A percentile compares a stretch with the other conserved stretches of the same genome.
Conservation (phyloP, 2,329 filamentous ascomycete genomes). For the Scytalidium sp. region DNA sequence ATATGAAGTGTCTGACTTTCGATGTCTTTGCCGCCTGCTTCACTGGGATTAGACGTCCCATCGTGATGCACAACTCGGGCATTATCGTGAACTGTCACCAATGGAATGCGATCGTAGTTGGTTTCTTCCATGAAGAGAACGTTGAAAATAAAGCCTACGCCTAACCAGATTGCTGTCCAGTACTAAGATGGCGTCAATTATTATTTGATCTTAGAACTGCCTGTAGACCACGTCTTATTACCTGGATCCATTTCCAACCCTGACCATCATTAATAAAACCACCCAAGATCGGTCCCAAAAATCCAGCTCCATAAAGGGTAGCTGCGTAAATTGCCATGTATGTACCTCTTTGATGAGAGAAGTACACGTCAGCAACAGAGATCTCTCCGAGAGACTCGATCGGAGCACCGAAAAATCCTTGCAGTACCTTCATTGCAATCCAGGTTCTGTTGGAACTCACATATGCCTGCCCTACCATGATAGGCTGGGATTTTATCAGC, state of each 20-base stretch:
- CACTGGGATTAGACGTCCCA: not conserved
- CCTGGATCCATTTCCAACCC: slow-evolving; percentile 44
- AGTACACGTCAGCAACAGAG: slow-evolving; percentile 33
- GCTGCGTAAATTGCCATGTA: slow-evolving; percentile 41
- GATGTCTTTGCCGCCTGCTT: not conserved
- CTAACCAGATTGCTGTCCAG: slow-evolving; percentile 49
- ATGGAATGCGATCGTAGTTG: slow-evolving; percentile 26
- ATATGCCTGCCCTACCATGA: not conserved
- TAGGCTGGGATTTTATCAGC: not conserved
- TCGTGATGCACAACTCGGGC: not conserved
- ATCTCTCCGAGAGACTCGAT: slow-evolving; percentile 27
- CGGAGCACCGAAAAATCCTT: slow-evolving; percentile 22
- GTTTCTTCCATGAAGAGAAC: slow-evolving; percentile 61
- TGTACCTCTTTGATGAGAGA: slow-evolving; percentile 38
- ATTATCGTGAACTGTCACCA: not conserved
- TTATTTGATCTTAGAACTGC: too few relatives aligned
- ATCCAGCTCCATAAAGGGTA: slow-evolving; percentile 38
- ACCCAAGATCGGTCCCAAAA: slow-evolving; percentile 38
- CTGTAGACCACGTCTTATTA: too few relatives aligned
- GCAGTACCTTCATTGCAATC: slow-evolving; percentile 19
- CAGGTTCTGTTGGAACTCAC: slow-evolving; percentile 12
- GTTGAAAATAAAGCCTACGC: slow-evolving; percentile 41
- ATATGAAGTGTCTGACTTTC: not conserved
- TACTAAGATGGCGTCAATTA: not conserved
- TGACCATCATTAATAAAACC: slow-evolving; percentile 45